Conservation (phyloP, 1,284 basidiomycete genomes). For the Volvariella surrecta region DNA sequence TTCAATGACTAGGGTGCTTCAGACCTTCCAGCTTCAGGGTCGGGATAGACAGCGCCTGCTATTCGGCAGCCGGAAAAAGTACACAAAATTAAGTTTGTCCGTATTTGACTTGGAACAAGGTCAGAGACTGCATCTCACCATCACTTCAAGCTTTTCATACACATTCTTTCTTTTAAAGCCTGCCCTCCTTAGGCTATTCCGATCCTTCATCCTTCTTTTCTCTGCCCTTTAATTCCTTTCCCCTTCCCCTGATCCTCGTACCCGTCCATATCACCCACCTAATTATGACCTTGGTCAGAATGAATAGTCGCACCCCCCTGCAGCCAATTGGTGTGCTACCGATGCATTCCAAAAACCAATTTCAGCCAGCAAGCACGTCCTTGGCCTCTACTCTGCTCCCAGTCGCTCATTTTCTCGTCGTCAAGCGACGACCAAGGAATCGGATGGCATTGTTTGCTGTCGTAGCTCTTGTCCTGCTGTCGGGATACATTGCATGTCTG, state of each 20-base stretch:
- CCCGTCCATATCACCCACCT: no score
- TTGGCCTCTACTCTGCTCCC: constrained; percentile 12
- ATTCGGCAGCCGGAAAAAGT: no score
- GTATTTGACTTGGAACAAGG: no score
- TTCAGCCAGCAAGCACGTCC: constrained; percentile 8
- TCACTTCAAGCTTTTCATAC: no score
- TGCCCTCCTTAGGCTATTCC: constrained; percentile 6
- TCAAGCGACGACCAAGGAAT: constrained; percentile 27
- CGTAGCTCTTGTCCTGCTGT: constrained; percentile 37
- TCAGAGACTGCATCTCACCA: no score
- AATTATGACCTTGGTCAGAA: constrained; percentile 20
- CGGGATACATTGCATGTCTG: constrained; percentile 44
- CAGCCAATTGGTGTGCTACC: constrained; percentile 13
- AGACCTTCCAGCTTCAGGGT: no score
- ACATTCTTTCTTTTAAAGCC: constrained; percentile 5
- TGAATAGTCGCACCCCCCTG: constrained; percentile 20
- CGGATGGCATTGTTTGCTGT: constrained; percentile 46
- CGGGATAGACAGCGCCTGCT: no score
- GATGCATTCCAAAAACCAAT: constrained; percentile 10
- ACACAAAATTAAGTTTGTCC: no score
- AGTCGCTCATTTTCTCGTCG: constrained; percentile 17
- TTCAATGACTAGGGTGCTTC: no score
- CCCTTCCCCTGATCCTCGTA: no score
- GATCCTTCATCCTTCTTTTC: no score
- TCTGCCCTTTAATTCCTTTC: no score